phyloP scores from a whole-genome alignment of 148 eudicot species.

The Chenopodium quinoa region DNA sequence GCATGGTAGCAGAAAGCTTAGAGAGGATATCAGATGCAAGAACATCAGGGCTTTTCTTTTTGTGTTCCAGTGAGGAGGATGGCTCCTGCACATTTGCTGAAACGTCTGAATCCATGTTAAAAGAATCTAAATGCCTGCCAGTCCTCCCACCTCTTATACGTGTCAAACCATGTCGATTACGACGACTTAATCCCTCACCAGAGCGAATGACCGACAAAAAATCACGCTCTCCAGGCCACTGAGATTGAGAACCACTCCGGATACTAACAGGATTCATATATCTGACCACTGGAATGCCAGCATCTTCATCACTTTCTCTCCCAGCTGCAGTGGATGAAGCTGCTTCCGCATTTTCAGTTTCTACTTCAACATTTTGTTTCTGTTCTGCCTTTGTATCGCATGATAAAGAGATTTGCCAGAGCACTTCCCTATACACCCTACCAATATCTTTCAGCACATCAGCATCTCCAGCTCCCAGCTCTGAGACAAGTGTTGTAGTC shows the following conservation, averaged over 20 bases:
- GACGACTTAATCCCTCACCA: constrained; percentile 84
- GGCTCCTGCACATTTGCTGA: constrained; percentile 49
- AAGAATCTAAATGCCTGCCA: constrained; percentile 75
- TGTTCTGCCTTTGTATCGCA: constrained; percentile 76
- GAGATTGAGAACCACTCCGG: constrained; percentile 67
- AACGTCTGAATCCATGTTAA: constrained; percentile 67
- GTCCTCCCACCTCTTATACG: constrained; percentile 89
- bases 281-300: constrained; percentile 56
- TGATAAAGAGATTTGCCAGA: constrained; percentile 84
- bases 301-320: constrained; percentile 94
- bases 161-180: constrained; percentile 77
- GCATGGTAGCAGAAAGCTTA: constrained; percentile 74
- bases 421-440: constrained; percentile 69
- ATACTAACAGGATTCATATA: constrained; percentile 77
- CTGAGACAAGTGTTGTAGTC: constrained; percentile 69
- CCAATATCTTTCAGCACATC: constrained; percentile 95
- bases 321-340: constrained; percentile 50
- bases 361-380: constrained; percentile 56
- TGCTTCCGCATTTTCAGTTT: constrained; percentile 62
- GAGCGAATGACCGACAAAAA: constrained; percentile 78
- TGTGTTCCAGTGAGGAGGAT: constrained; percentile 46
- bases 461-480: constrained; percentile 85
- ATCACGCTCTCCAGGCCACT: constrained; percentile 78
- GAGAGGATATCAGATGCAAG: constrained; percentile 64
- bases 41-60: constrained; percentile 84